A percentile compares a stretch with the other conserved stretches of the same genome.
Evolutionary conservation across 2,329 filamentous ascomycete genomes (phyloP).

Genomic region (Claviceps lovelessii): DNA sequence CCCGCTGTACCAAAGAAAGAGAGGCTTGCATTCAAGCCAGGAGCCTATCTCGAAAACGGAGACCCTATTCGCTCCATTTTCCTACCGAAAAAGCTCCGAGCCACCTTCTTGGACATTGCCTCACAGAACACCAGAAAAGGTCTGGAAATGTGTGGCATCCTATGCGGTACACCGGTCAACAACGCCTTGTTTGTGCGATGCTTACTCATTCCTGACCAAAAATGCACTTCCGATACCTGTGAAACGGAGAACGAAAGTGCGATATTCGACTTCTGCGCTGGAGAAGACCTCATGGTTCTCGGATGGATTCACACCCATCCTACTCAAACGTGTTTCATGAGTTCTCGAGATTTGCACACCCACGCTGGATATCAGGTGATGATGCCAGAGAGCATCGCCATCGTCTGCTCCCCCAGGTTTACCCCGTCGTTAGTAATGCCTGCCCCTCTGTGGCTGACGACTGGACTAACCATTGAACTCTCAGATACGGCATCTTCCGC

Average conservation of each 20-base stretch:
- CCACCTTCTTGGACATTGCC: constrained; percentile 60
- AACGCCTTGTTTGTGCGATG: constrained; percentile 87
- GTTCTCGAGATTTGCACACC: constrained; percentile 82
- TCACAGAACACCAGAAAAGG: constrained; percentile 63
- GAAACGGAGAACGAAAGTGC: constrained; percentile 79
- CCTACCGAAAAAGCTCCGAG: constrained; percentile 61
- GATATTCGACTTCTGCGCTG: constrained; percentile 80
- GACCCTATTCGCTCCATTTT: constrained; percentile 77
- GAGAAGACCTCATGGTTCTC: constrained; percentile 67
- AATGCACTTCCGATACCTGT: constrained; percentile 80
- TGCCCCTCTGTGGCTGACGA: background rate
- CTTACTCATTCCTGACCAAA: constrained; percentile 82
- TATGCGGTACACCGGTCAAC: constrained; percentile 80
- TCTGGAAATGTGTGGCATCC: constrained; percentile 87
- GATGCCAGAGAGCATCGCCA: constrained; percentile 90
- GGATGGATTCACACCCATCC: constrained; percentile 99
- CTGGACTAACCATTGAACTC: constrained; percentile 1
- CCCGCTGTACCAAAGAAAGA: constrained; percentile 31
- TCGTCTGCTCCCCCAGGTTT: constrained; percentile 83
- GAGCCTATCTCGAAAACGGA: constrained; percentile 81
- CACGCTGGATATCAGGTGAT: constrained; percentile 91
- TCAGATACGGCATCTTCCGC: constrained; percentile 78
- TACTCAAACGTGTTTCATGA: constrained; percentile 95
- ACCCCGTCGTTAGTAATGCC: constrained; percentile 49
- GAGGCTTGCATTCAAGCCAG: constrained; percentile 54